phyloP scores from a whole-genome alignment of 1,284 basidiomycete species.

The Athelia sp. region DNA sequence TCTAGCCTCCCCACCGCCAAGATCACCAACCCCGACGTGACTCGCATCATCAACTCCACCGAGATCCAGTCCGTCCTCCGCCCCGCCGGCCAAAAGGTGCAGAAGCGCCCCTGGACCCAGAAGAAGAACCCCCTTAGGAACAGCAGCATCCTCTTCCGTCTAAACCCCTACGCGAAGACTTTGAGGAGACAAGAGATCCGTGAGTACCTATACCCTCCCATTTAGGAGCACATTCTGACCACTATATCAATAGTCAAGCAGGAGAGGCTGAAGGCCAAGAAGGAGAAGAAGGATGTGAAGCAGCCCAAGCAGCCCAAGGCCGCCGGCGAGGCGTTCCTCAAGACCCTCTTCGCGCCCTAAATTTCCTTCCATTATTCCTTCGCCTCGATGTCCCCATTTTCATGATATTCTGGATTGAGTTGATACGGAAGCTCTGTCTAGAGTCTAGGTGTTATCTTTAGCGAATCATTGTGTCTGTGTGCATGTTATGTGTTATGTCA shows the following conservation, averaged over 20 bases:
- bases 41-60: constrained; percentile 96
- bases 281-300: constrained; percentile 62
- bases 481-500: constrained; percentile 16
- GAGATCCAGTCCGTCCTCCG: constrained; percentile 96
- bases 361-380: constrained; percentile 6
- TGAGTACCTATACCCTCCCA: constrained; percentile 36
- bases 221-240: constrained; percentile 2
- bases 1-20: constrained; percentile 86
- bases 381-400: background rate
- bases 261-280: constrained; percentile 64
- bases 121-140: constrained; percentile 99
- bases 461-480: constrained; percentile 9
- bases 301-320: constrained; percentile 55
- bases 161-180: constrained; percentile 99
- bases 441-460: background rate
- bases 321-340: constrained; percentile 85
- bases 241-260: constrained; percentile 56
- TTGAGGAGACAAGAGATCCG: constrained; percentile 83
- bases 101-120: constrained; percentile 96
- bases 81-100: constrained; percentile 73
- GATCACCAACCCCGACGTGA: constrained; percentile 96
- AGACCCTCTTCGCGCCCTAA: constrained; percentile 84
- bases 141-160: constrained; percentile 94
- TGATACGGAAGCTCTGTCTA: background rate
- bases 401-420: background rate